Evolutionary conservation across 805 yeast species (phyloP).

Genomic region (Candida xiaguanensis): DNA sequence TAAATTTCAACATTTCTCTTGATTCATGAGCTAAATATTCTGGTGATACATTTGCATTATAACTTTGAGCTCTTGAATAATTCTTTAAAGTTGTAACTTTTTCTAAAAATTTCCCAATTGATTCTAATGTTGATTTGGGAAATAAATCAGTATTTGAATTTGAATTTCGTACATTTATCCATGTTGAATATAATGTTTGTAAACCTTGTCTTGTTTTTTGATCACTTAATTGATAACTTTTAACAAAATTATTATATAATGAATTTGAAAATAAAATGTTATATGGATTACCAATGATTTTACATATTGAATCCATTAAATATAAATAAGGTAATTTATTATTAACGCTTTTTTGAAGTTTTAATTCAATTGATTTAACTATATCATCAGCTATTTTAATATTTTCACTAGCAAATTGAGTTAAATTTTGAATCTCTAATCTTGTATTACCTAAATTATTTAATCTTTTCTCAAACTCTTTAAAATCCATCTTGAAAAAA

Average conservation of each 20-base stretch:
- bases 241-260: conserved; percentile 33
- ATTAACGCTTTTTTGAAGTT: conserved; percentile 33
- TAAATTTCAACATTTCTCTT: background rate
- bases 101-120: conserved; percentile 37
- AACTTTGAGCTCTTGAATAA: background rate
- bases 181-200: conserved; percentile 39
- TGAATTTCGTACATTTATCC: conserved; percentile 17
- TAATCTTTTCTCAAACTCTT: conserved; percentile 4
- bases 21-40: background rate
- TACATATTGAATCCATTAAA: conserved; percentile 39
- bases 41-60: background rate
- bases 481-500: background rate
- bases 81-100: conserved; percentile 25
- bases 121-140: conserved; percentile 23
- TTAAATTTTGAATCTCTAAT: conserved; percentile 36
- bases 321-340: conserved; percentile 35
- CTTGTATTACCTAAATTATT: conserved; percentile 28
- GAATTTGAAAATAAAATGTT: conserved; percentile 33
- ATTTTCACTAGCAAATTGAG: conserved; percentile 33
- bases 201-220: conserved; percentile 35
- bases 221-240: conserved; percentile 36
- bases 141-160: conserved; percentile 16
- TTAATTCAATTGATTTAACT: conserved; percentile 29
- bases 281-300: conserved; percentile 42
- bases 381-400: conserved; percentile 31